Conservation (phyloP, 2,329 filamentous ascomycete genomes). For the Colletotrichum sp. region DNA sequence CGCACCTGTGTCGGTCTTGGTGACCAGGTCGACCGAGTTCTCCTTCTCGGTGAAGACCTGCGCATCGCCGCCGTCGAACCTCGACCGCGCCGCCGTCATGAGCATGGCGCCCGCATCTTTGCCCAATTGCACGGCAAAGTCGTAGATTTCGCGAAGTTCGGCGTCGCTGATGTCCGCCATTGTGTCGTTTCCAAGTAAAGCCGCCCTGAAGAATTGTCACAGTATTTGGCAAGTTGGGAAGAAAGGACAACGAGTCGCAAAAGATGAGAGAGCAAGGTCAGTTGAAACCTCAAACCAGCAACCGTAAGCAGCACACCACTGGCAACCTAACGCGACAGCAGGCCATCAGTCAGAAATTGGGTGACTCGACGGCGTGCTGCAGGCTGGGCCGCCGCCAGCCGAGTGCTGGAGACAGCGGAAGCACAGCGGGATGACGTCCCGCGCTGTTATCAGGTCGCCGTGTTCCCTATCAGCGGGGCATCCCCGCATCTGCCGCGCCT, state of each 20-base stretch:
- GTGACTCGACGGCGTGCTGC: background rate
- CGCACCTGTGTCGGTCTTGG: constrained; percentile 74
- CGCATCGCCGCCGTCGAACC: constrained; percentile 45
- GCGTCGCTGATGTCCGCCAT: constrained; percentile 35
- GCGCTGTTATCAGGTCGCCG: background rate
- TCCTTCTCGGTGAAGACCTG: constrained; percentile 68
- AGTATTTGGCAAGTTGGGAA: background rate
- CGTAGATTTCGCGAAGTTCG: constrained; percentile 69
- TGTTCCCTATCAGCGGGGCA: background rate
- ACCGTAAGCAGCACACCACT: background rate
- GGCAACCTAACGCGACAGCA: background rate
- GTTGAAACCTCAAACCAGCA: background rate
- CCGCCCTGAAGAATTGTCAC: background rate
- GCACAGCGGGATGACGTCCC: constrained; percentile 14
- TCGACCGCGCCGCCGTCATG: constrained; percentile 64
- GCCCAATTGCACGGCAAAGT: constrained; percentile 72
- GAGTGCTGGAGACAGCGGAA: constrained; percentile 12
- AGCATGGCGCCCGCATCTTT: constrained; percentile 73
- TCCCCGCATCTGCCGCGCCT: background rate
- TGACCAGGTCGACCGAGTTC: constrained; percentile 78
- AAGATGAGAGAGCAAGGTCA: background rate
- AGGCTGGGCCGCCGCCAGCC: constrained; percentile 19
- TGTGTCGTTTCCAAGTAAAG: background rate
- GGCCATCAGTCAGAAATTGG: background rate
- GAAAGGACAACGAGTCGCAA: background rate